Evolutionary conservation across 1,139 yeast species (phyloP).

Genomic region (Chernovozyma aurita): DNA sequence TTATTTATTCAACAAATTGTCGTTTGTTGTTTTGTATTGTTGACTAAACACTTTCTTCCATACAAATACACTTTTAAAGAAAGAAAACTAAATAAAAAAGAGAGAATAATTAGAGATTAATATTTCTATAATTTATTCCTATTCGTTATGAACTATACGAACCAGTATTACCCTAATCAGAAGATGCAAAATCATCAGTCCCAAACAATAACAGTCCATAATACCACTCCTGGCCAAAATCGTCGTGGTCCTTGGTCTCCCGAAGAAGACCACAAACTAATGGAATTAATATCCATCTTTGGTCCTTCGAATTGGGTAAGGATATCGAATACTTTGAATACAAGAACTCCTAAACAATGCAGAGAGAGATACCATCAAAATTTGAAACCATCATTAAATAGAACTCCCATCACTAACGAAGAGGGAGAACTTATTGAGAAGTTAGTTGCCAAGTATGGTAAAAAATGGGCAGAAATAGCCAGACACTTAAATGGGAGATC

Average conservation of each 20-base stretch:
- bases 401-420: slow-evolving; percentile 77
- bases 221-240: slow-evolving; percentile 8
- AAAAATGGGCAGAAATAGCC: slow-evolving; percentile 93
- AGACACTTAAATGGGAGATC: slow-evolving; percentile 82
- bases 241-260: slow-evolving; percentile 89
- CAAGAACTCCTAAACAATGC: slow-evolving; percentile 89
- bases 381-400: slow-evolving; percentile 76
- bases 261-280: slow-evolving; percentile 69
- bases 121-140: too few relatives aligned
- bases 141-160: slow-evolving; percentile 3
- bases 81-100: too few relatives aligned
- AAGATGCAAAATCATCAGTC: slow-evolving; percentile 4
- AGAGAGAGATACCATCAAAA: slow-evolving; percentile 91
- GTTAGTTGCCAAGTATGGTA: slow-evolving; percentile 75
- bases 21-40: too few relatives aligned
- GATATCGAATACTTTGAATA: slow-evolving; percentile 65
- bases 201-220: slow-evolving; percentile 8
- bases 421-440: slow-evolving; percentile 82
- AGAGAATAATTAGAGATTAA: too few relatives aligned
- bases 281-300: slow-evolving; percentile 64
- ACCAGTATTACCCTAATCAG: slow-evolving; percentile 3
- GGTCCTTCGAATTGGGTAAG: slow-evolving; percentile 94
- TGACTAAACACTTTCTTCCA: too few relatives aligned
- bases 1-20: too few relatives aligned
- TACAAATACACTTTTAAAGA: too few relatives aligned